Evolutionary conservation across 495 filamentous ascomycete species (phyloP).

Genomic region (Aspergillus campestris): DNA sequence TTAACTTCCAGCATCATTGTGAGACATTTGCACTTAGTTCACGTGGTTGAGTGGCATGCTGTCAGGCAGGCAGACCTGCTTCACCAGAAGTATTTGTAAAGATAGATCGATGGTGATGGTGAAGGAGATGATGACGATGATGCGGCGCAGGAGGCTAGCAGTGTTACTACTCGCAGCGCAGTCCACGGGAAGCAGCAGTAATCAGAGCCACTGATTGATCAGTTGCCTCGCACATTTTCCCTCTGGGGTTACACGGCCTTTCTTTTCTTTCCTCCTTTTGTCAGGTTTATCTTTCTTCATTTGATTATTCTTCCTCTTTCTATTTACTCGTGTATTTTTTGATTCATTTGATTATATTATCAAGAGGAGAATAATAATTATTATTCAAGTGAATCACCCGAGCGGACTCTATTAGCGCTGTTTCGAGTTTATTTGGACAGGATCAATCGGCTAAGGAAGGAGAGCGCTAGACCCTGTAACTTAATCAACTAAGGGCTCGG

Average conservation of each 20-base stretch:
- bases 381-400: constrained; percentile 6
- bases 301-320: neutral
- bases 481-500: too few species aligned
- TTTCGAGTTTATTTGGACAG: constrained; percentile 40
- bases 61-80: too few species aligned
- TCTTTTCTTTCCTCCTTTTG: neutral
- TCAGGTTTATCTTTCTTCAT: neutral
- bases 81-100: too few species aligned
- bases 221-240: constrained; percentile 2
- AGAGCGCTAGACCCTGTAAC: neutral
- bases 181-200: constrained; percentile 14
- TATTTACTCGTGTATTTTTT: neutral
- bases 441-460: constrained; percentile 9
- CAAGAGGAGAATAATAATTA: neutral
- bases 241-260: constrained; percentile 12
- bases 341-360: neutral
- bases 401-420: constrained; percentile 32
- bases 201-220: constrained; percentile 9
- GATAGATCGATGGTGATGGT: too few species aligned
- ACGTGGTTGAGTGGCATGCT: too few species aligned
- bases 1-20: too few species aligned
- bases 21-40: too few species aligned
- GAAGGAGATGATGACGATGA: too few species aligned
- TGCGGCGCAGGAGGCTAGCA: constrained; percentile 7
- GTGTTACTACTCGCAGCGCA: too few species aligned